Conservation (phyloP, 441 rosid species). For the Erodium moschatum region DNA sequence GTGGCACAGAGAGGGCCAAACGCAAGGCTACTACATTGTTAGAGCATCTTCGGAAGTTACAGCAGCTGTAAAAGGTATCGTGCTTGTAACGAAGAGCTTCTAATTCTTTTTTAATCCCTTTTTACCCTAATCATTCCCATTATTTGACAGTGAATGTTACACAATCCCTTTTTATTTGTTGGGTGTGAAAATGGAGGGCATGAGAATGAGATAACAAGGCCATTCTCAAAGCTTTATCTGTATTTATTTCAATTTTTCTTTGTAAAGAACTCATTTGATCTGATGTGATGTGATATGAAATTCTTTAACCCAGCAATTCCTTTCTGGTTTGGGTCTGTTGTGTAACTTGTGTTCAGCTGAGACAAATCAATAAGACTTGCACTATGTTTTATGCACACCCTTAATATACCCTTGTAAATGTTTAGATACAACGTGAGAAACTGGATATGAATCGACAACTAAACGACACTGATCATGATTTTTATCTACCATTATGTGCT, state of each 20-base stretch:
- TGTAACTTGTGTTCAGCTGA: neutral
- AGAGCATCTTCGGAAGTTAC: conserved; percentile 52
- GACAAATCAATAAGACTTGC: neutral
- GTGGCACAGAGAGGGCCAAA: conserved; percentile 79
- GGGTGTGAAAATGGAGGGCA: conserved; percentile 21
- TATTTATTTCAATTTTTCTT: conserved; percentile 28
- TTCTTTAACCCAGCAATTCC: conserved; percentile 14
- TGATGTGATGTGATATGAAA: conserved; percentile 17
- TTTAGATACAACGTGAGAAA: too few relatives aligned
- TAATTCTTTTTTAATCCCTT: conserved; percentile 14
- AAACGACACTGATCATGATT: too few relatives aligned
- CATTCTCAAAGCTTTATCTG: conserved; percentile 30
- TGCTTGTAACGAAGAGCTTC: conserved; percentile 8
- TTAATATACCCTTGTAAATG: too few relatives aligned
- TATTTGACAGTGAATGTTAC: conserved; percentile 29
- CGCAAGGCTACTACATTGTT: conserved; percentile 60
- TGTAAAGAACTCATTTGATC: conserved; percentile 31
- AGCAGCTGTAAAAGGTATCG: conserved; percentile 25
- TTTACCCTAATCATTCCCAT: conserved; percentile 18
- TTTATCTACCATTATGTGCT: neutral
- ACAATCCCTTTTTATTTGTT: conserved; percentile 13
- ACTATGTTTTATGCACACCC: neutral
- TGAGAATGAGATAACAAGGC: conserved; percentile 32
- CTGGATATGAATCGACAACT: too few relatives aligned
- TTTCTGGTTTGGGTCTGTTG: conserved; percentile 2